Evolutionary conservation across 1,284 basidiomycete species (phyloP).

Genomic region (Ustilago cynodontis): DNA sequence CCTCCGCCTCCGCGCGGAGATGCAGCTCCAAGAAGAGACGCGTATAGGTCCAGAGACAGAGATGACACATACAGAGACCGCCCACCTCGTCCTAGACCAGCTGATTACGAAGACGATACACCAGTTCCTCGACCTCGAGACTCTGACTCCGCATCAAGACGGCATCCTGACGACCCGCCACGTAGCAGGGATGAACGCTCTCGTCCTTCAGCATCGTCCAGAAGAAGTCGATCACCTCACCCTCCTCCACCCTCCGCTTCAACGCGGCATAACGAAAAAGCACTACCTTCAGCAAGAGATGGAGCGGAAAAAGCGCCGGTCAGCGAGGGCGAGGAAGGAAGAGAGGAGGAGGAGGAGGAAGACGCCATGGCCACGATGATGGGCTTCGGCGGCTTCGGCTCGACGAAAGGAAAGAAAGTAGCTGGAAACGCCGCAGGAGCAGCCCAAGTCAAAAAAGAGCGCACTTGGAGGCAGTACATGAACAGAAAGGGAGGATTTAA

Average conservation of each 20-base stretch:
- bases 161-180: background rate
- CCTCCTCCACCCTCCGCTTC: conserved; percentile 2
- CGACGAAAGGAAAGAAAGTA: conserved; percentile 87
- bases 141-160: background rate
- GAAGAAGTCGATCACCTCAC: conserved; percentile 1
- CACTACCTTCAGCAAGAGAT: background rate
- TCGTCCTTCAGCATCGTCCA: background rate
- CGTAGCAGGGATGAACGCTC: background rate
- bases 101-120: conserved; percentile 10
- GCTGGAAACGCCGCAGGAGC: conserved; percentile 73
- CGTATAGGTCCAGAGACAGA: conserved; percentile 18
- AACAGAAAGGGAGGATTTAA: conserved; percentile 73
- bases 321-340: conserved; percentile 6
- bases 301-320: background rate
- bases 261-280: background rate
- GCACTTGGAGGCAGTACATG: conserved; percentile 97
- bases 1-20: background rate
- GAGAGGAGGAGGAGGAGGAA: conserved; percentile 46
- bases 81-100: conserved; percentile 13
- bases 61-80: conserved; percentile 16
- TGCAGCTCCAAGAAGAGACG: conserved; percentile 7
- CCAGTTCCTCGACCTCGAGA: background rate
- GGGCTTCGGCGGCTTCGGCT: conserved; percentile 88
- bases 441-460: conserved; percentile 83
- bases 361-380: conserved; percentile 85